Evolutionary conservation across 2,329 filamentous ascomycete species (phyloP), one percentile per base, ranked within the genome.

Genomic region (Aspergillus udagawae): DNA sequence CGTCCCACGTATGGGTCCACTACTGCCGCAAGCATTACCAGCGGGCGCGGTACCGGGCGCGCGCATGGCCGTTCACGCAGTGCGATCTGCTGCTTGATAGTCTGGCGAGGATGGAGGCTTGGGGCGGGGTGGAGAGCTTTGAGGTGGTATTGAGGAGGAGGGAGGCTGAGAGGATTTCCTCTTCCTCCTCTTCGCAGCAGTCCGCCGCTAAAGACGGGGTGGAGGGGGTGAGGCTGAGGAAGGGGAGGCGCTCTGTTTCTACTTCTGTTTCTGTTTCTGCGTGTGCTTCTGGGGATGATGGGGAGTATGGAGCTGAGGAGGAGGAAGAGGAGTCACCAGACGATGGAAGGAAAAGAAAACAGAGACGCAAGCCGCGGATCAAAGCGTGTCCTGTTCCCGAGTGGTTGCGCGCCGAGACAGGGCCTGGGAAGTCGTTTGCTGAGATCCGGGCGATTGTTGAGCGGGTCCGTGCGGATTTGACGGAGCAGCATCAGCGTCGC

Each of bases 1-100:
- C 88, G 0, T 75, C 82, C 5, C 74, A 83, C 23, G 82, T 90
- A 2, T 93, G 89, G 89, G 84, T 91, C 0, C 84, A 88, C 66
- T 88, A 85, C 69, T 94, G 91, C 71, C 84, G 90, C 38, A 92
- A 92, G 69, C 88, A 92, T 67, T 94, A 94, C 70, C 91, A 94
- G 73, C 84, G 90, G 6, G 82, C 82, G 47, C 81, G 87, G 0
- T 92, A 92, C 68, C 82, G 87, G n/a, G 86, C 86, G 23, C 61
- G 62, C 3, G 59, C 69, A 84, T 88, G 70, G 83, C 84, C 52
- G 74, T 82, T 70, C 69, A 70, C 82, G 0, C 88, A 91, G 68
- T 85, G 86, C 55, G 80, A 85, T 2, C 78, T 91, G 1, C 82
- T 91, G 0, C 75, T 82, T 54, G 77, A 80, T 32, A 87, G 90